Evolutionary conservation across 192 early-diverging fungal genomes (phyloP).

Genomic region (Gamsiella multidivaricata): DNA sequence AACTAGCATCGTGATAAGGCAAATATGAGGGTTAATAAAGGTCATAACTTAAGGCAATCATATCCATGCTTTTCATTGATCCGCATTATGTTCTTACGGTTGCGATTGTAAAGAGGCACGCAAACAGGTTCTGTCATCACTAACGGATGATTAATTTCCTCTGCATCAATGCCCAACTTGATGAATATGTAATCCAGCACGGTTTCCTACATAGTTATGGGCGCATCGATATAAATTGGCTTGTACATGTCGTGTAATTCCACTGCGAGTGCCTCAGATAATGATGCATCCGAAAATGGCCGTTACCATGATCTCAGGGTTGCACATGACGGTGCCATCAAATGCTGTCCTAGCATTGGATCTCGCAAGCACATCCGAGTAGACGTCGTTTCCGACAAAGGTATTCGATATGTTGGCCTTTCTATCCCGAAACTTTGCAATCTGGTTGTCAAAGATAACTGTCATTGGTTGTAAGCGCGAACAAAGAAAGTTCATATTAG

Average conservation of each 20-base stretch:
- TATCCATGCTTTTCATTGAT: neutral
- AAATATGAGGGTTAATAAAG: neutral
- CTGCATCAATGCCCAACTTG: constrained; percentile 78
- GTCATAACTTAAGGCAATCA: neutral
- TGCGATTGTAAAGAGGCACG: constrained; percentile 79
- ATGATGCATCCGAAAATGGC: too few relatives aligned
- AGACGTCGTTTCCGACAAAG: constrained; percentile 77
- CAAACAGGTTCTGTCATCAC: constrained; percentile 91
- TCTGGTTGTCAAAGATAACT: constrained; percentile 81
- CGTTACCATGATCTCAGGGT: constrained; percentile 80
- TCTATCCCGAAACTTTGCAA: constrained; percentile 74
- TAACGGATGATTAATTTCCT: constrained; percentile 81
- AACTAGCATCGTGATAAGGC: constrained; percentile 60
- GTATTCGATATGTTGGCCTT: constrained; percentile 56
- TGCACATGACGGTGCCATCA: constrained; percentile 74
- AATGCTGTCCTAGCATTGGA: constrained; percentile 71
- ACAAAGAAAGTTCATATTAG: neutral
- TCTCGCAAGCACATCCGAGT: constrained; percentile 61
- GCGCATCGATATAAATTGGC: too few relatives aligned
- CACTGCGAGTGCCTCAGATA: too few relatives aligned
- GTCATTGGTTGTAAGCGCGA: neutral
- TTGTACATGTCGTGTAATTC: too few relatives aligned
- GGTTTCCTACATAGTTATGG: constrained; percentile 83
- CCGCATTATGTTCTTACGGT: constrained; percentile 59
- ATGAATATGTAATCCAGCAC: constrained; percentile 89